Base-by-base conservation (phyloP, 1,284 basidiomycete species). In the Pyrrhoderma noxium region DNA sequence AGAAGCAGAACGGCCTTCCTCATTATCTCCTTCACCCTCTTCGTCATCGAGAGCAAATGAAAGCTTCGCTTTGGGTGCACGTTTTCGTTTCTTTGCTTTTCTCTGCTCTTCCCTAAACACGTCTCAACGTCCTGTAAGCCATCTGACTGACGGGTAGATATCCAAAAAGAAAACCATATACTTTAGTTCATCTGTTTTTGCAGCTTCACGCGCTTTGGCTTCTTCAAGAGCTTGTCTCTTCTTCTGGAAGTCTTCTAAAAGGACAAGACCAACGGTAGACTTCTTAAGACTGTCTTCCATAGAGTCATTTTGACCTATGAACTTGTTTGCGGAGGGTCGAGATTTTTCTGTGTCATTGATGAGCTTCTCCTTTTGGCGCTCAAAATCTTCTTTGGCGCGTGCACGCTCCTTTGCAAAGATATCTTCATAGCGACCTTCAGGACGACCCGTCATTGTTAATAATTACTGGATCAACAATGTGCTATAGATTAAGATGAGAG, bases 241-340 rank as follows among this genome's bases (percentile, higher is more conserved):
- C 66, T 89, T 84, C 64, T 91, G 88, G 60, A 99, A 99, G 45
- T 98, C 96, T 61, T 95, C 89, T 7, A 98, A 76, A 54, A 79
- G 82, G 1, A 99, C 94, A 13, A 99, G 78, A 60, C 96, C 96
- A 52, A 99, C 82, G 0, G 96, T 99, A 45, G 79, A 87, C 62
- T 93, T 80, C 73, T 97, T 98, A 47, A 99, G 76, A 9, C 80
- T 79, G 54, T 99, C 96, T 65, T 98, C 95, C 74, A 98, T 84
- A 3, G 88, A 92, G 64, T 98, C 95, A 67, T 91, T 85, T 67
- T 96, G 91, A 3, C 89, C 88, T 18, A 94, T 86, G 66, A 99
- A 99, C 52, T 93, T 89, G 62, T 89, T 86, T 0, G 79, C 70
- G 0, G 89, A 89, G 4, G 88, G 82, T 51, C 88, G 80, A 55